phyloP scores from a whole-genome alignment of 139 green algal species.

The Gonium pectorale region DNA sequence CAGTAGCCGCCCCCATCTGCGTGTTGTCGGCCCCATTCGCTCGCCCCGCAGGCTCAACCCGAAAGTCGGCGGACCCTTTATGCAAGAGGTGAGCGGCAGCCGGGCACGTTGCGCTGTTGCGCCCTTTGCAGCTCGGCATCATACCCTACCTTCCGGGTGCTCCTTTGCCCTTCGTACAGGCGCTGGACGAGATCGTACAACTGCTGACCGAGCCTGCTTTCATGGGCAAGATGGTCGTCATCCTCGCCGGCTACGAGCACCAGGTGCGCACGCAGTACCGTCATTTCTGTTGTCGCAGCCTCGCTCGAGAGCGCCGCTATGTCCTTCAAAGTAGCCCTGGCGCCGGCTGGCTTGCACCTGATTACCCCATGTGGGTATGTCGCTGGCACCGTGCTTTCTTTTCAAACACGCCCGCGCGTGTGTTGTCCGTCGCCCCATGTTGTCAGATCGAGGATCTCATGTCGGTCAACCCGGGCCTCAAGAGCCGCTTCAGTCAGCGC shows the following conservation, averaged over 20 bases:
- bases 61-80: conserved; percentile 42
- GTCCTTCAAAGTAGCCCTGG: too few species aligned
- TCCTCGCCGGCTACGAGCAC: conserved; percentile 63
- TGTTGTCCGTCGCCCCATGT: too few species aligned
- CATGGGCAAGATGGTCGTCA: conserved; percentile 67
- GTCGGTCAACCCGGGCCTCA: conserved; percentile 63
- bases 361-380: too few species aligned
- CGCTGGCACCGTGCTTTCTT: not conserved
- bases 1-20: too few species aligned
- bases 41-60: conserved; percentile 59
- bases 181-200: conserved; percentile 64
- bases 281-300: too few species aligned
- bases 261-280: too few species aligned
- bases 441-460: conserved; percentile 64
- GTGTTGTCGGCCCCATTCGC: too few species aligned
- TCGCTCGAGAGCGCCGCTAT: too few species aligned
- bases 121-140: too few species aligned
- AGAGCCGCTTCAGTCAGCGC: conserved; percentile 64
- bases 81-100: conserved; percentile 51
- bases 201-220: conserved; percentile 61
- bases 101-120: not conserved
- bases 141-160: too few species aligned
- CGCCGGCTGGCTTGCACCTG: not conserved
- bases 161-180: conserved; percentile 39
- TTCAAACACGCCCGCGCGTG: not conserved